Base-by-base conservation (phyloP, 345 rosid genomes). In the Salix udensis region DNA sequence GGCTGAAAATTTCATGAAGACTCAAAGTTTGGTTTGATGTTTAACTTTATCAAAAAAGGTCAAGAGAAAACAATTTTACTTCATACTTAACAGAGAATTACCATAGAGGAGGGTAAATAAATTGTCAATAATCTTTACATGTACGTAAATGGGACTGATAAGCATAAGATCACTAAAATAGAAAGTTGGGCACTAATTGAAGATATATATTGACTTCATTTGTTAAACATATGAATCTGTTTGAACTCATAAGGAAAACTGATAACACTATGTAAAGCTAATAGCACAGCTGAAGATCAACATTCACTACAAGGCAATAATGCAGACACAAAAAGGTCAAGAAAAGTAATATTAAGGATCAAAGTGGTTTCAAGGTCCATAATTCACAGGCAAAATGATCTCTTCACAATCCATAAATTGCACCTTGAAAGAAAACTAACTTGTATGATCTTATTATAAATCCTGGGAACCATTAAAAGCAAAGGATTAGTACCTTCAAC, bases 401-500 rank as follows among this genome's bases (percentile, higher is more conserved):
- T 4, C 68, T 34, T 30, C 39, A 26, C 19, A 30, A 26, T 65
- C 37, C 18, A 65, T 5, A 65, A 30, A 65, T 14, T 65, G 19
- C 39, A 65, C 19, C 68, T 30, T 37, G 7, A 28, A 65, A 65
- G 68, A 34, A 34, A 65, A 28, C 23, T 2, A 55, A 19, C 67
- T 69, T 28, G 37, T 23, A 39, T 11, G 55, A 55, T n/a, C 52
- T 65, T 65, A 15, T 23, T 66, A 72, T 12, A 61, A 55, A 9
- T 30, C 58, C n/a, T 65, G 34, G 52, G 12, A 23, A 66, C 62
- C 12, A 76, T 64, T 46, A 61, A 67, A 70, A 9, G 50, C 26
- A n/a, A 70, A n/a, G 75, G 40, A 61, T n/a, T 72, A 42, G 55
- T 81, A 91, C 98, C 97, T 86, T 91, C 78, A 92, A 83, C 68